Evolutionary conservation across 202 grass and related monocot species (phyloP).

Genomic region (Setaria viridis): DNA sequence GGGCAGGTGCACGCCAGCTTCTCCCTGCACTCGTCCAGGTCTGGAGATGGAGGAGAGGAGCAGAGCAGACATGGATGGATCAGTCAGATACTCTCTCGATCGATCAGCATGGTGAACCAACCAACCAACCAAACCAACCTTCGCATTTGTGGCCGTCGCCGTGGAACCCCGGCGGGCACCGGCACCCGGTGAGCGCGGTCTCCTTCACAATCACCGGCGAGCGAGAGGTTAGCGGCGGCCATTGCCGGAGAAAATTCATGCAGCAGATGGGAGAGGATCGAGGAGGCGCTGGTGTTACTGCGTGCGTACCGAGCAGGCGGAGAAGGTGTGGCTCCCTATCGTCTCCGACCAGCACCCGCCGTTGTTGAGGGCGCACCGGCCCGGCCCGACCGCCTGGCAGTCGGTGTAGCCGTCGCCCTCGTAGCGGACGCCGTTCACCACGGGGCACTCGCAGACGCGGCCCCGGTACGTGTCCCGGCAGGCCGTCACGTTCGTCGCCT

Average conservation of each 20-base stretch:
- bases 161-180: slow-evolving; percentile 75
- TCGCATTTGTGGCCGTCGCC: slow-evolving; percentile 73
- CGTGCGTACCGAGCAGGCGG: slow-evolving; percentile 70
- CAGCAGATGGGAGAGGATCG: background rate
- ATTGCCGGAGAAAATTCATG: background rate
- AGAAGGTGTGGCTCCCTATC: slow-evolving; percentile 48
- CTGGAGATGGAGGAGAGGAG: slow-evolving; percentile 38
- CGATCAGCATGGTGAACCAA: background rate
- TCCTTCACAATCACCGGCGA: slow-evolving; percentile 43
- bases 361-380: slow-evolving; percentile 69
- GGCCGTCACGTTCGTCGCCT: slow-evolving; percentile 65
- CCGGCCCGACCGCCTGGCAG: slow-evolving; percentile 77
- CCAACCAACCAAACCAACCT: background rate
- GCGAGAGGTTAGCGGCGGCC: background rate
- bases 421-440: slow-evolving; percentile 65
- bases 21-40: slow-evolving; percentile 85
- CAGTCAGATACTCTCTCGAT: background rate
- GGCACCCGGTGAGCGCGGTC: slow-evolving; percentile 55
- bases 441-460: slow-evolving; percentile 79
- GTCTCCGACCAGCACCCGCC: slow-evolving; percentile 88
- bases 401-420: slow-evolving; percentile 77
- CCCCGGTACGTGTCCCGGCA: slow-evolving; percentile 95
- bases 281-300: background rate
- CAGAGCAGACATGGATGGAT: background rate
- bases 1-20: slow-evolving; percentile 87